phyloP scores from a whole-genome alignment of 2,329 filamentous ascomycete genomes.

The Ilyonectria sp. region DNA sequence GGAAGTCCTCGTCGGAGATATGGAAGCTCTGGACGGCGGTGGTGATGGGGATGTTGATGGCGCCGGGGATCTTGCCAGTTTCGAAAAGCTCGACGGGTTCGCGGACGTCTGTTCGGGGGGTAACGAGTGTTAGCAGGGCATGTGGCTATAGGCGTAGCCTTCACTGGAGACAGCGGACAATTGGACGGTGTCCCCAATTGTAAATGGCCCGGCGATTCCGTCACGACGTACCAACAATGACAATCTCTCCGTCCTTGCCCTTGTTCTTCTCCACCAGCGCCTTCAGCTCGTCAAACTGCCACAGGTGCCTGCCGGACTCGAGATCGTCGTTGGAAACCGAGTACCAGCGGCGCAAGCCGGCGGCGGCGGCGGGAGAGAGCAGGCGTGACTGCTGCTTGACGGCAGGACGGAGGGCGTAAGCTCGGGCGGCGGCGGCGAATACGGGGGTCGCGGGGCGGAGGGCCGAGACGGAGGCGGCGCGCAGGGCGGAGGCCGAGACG shows the following conservation, averaged over 20 bases:
- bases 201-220: not conserved
- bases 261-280: conserved; percentile 49
- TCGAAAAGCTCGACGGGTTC: conserved; percentile 77
- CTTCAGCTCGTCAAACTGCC: conserved; percentile 66
- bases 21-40: conserved; percentile 86
- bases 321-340: conserved; percentile 33
- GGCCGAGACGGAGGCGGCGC: conserved; percentile 29
- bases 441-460: conserved; percentile 26
- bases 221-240: conserved; percentile 63
- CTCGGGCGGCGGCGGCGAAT: conserved; percentile 26
- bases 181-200: not conserved
- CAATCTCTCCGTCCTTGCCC: conserved; percentile 43
- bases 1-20: conserved; percentile 83
- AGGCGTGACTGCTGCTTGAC: conserved; percentile 13
- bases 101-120: conserved; percentile 71
- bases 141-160: not conserved
- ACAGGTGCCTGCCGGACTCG: conserved; percentile 56
- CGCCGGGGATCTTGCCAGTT: conserved; percentile 82
- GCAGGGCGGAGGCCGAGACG: conserved; percentile 31
- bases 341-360: conserved; percentile 30
- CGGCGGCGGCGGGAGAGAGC: conserved; percentile 9
- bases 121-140: not conserved
- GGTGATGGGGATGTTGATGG: conserved; percentile 86
- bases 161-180: not conserved
- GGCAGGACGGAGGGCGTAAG: not conserved